Conservation (phyloP, 2,329 filamentous ascomycete genomes). For the Waltergamsia citrina region DNA sequence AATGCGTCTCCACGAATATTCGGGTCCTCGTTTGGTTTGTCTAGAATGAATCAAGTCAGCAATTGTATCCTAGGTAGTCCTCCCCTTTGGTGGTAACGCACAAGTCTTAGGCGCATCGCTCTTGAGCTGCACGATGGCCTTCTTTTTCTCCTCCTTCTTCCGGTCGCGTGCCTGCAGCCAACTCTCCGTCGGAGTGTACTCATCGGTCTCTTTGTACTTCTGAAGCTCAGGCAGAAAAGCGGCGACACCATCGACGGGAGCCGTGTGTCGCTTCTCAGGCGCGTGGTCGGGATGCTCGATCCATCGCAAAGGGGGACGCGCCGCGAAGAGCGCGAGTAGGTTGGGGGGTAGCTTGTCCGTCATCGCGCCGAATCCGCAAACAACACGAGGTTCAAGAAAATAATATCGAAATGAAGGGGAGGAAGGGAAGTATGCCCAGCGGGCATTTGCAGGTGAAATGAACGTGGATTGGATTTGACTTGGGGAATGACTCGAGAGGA, state of each 20-base stretch:
- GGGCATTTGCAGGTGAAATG: no score
- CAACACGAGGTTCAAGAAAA: no score
- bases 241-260: conserved; percentile 62
- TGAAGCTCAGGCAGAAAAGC: conserved; percentile 64
- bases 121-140: conserved; percentile 51
- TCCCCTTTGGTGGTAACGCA: conserved; percentile 21
- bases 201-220: conserved; percentile 69
- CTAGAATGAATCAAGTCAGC: conserved; percentile 30
- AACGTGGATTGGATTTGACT: no score
- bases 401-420: not conserved
- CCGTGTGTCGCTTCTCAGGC: conserved; percentile 72
- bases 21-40: conserved; percentile 73
- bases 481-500: no score
- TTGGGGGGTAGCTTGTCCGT: conserved; percentile 94
- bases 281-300: conserved; percentile 75
- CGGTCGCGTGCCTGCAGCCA: conserved; percentile 85
- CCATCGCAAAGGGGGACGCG: conserved; percentile 85
- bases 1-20: conserved; percentile 91
- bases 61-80: not conserved
- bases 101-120: conserved; percentile 57
- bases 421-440: not conserved
- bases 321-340: conserved; percentile 87
- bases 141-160: conserved; percentile 70
- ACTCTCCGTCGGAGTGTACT: conserved; percentile 77
- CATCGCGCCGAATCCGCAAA: conserved; percentile 45